Conservation (phyloP, 1,284 basidiomycete genomes). For the Apiotrichum veenhuisii region DNA sequence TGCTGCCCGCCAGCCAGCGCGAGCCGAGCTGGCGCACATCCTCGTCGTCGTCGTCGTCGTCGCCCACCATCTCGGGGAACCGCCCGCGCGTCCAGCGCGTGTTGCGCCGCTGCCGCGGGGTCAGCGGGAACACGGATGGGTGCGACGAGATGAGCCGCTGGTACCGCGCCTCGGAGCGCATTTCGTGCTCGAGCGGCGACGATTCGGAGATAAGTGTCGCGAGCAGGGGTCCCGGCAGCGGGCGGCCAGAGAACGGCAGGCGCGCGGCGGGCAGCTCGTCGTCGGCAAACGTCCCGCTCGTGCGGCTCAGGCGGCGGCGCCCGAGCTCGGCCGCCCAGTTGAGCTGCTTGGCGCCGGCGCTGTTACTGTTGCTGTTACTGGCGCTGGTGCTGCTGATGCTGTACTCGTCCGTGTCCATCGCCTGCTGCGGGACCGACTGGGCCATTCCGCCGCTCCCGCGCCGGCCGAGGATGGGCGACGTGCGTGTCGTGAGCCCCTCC, state of each 20-base stretch:
- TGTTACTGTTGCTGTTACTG: background rate
- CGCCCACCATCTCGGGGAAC: slow-evolving; percentile 46
- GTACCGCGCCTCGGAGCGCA: slow-evolving; percentile 44
- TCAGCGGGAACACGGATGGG: slow-evolving; percentile 37
- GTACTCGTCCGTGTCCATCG: background rate
- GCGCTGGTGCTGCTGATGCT: background rate
- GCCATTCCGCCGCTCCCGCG: slow-evolving; percentile 6
- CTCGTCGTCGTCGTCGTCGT: slow-evolving; percentile 43
- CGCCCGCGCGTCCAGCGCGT: slow-evolving; percentile 30
- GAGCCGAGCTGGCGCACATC: slow-evolving; percentile 1
- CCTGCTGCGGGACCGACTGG: slow-evolving; percentile 10
- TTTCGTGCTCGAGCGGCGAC: slow-evolving; percentile 44
- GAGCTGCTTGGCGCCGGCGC: no score
- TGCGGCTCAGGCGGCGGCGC: background rate
- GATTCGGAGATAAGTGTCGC: slow-evolving; percentile 46
- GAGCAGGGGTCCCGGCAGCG: slow-evolving; percentile 38
- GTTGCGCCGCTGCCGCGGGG: slow-evolving; percentile 36
- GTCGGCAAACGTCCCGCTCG: background rate
- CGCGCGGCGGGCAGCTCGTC: slow-evolving; percentile 1
- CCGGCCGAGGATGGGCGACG: slow-evolving; percentile 23
- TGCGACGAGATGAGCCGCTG: slow-evolving; percentile 41
- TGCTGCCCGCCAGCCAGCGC: slow-evolving; percentile 12
- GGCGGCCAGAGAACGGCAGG: slow-evolving; percentile 30
- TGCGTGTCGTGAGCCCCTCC: slow-evolving; percentile 34
- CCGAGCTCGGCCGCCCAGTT: background rate